Conservation (phyloP, 2,329 filamentous ascomycete species). For the Aspergillus flavus region DNA sequence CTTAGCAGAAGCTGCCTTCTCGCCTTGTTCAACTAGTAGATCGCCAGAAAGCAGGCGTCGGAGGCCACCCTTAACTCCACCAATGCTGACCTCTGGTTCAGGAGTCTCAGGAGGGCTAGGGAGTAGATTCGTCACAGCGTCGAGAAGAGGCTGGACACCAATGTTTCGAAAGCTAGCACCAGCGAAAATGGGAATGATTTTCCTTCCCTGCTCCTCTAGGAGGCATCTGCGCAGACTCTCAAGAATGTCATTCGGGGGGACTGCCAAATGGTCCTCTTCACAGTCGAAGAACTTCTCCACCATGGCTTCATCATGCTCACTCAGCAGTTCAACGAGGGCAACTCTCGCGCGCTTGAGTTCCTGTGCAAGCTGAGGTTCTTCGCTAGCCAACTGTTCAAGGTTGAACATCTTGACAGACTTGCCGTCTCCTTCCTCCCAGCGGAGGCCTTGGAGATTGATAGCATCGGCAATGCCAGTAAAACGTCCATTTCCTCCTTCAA, state of each 20-base stretch:
- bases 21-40: conserved; percentile 40
- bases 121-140: conserved; percentile 84
- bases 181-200: conserved; percentile 83
- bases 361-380: conserved; percentile 55
- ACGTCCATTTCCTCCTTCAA: conserved; percentile 70
- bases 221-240: conserved; percentile 74
- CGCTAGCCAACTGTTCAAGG: conserved; percentile 55
- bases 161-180: conserved; percentile 93
- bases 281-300: conserved; percentile 81
- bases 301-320: conserved; percentile 84
- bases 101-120: conserved; percentile 80
- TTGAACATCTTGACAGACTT: conserved; percentile 61
- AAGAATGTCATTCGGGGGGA: conserved; percentile 68
- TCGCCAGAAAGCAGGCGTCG: conserved; percentile 52
- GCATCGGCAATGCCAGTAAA: conserved; percentile 86
- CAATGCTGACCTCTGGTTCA: conserved; percentile 74
- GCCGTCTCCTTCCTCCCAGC: conserved; percentile 72
- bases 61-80: conserved; percentile 58
- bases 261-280: conserved; percentile 70
- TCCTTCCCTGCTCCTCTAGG: conserved; percentile 61
- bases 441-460: conserved; percentile 72
- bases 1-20: conserved; percentile 36
- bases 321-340: conserved; percentile 78
- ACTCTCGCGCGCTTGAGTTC: conserved; percentile 77
- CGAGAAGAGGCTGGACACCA: conserved; percentile 87